Base-by-base conservation (phyloP, 345 rosid species). In the Arabidopsis suecica region DNA sequence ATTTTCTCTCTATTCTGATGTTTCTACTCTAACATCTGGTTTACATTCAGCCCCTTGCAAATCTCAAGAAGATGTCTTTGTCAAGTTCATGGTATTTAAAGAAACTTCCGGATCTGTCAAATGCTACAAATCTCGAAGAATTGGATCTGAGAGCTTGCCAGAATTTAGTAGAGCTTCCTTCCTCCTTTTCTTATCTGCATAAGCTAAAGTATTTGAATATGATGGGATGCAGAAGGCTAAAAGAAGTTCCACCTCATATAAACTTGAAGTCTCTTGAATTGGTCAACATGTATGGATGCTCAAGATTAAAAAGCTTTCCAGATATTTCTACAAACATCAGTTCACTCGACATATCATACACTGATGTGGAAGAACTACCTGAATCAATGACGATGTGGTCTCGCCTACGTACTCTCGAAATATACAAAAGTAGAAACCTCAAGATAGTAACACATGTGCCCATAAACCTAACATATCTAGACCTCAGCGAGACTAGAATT, bases 11-110 rank as follows among this genome's bases (percentile, higher is more conserved):
- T 56, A 22, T 56, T 56, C 11, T 56, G 5, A 56, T 32, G 38
- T 30, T 55, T 2, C 6, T 56, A 12, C 20, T 55, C 1, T 7
- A 14, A 12, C 6, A 32, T 56, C 6, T 56, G 3, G 3, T 55
- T 53, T 55, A 13, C 20, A 55, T 3, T 13, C 20, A 30, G 60
- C 38, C 22, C 3, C 38, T 56, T 56, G 7, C 1, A 32, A 56
- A 56, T 30, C 38, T 14, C 61, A 30, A 56, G 61, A 56, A 30
- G 61, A 56, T 56, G 38, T 56, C 5, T 56, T 30, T 56, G 20
- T 56, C 22, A 13, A 6, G 20, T 14, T 56, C 61, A 32, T 56
- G 40, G 61, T 55, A 14, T 30, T 6, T 55, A 10, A 55, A 55
- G 38, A 22, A 56, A 32, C 61, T 14, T 32, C 10, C 6, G 9